Evolutionary conservation across 176 grass and related monocot species (phyloP).

Genomic region (Lolium rigidum): DNA sequence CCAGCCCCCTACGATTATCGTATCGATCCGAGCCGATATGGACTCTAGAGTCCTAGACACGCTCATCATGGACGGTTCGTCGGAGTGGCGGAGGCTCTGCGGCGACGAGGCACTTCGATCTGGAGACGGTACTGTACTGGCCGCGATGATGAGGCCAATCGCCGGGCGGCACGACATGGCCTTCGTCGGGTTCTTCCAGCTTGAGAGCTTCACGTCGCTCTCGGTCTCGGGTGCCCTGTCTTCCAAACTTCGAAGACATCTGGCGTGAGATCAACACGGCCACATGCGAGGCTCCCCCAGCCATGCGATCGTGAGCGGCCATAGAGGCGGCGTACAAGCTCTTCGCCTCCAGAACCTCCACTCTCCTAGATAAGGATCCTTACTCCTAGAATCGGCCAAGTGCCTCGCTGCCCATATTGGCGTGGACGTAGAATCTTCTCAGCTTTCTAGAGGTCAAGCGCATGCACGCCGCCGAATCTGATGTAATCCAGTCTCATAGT

Average conservation of each 20-base stretch:
- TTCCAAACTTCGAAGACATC: constrained; percentile 61
- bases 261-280: constrained; percentile 67
- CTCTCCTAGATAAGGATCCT: too few relatives aligned
- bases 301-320: background rate
- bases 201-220: constrained; percentile 82
- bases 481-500: too few relatives aligned
- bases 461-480: too few relatives aligned
- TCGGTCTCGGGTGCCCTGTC: constrained; percentile 79
- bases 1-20: too few relatives aligned
- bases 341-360: too few relatives aligned
- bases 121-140: constrained; percentile 85
- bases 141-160: constrained; percentile 63
- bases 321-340: too few relatives aligned
- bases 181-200: constrained; percentile 97
- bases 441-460: too few relatives aligned
- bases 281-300: constrained; percentile 1
- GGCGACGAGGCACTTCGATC: constrained; percentile 79
- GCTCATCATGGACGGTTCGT: constrained; percentile 87
- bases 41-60: too few relatives aligned
- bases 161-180: constrained; percentile 68
- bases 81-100: constrained; percentile 84
- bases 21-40: constrained; percentile 56
- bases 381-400: background rate
- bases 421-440: too few relatives aligned
- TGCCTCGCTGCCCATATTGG: too few relatives aligned